Evolutionary conservation across 257 asterid genomes (phyloP).

Genomic region (Datura wrightii): DNA sequence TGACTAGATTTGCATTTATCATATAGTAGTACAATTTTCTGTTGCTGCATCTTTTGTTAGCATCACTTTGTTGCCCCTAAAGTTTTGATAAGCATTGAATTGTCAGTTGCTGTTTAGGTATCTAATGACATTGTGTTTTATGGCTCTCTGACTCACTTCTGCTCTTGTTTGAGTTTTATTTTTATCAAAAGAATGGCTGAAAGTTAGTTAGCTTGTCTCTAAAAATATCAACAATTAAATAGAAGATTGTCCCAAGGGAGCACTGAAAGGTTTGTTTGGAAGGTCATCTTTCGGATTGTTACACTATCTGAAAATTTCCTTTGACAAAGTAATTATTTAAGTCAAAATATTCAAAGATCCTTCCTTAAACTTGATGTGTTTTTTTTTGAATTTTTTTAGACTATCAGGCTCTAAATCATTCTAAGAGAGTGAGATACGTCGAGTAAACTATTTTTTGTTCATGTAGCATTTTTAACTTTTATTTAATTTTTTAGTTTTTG

Average conservation of each 20-base stretch:
- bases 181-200: neutral
- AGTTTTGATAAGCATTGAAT: conserved; percentile 35
- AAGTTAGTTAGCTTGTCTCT: neutral
- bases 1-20: conserved; percentile 38
- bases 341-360: too few species aligned
- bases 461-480: too few species aligned
- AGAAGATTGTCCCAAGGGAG: neutral
- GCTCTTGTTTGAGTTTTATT: neutral
- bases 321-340: too few species aligned
- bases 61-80: conserved; percentile 27
- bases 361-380: too few species aligned
- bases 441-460: too few species aligned
- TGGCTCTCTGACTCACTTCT: neutral
- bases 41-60: conserved; percentile 33
- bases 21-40: neutral
- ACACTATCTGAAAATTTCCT: too few species aligned
- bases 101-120: conserved; percentile 19
- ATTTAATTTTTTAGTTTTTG: too few species aligned
- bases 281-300: too few species aligned
- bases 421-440: too few species aligned
- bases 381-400: too few species aligned
- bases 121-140: neutral
- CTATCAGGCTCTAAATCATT: too few species aligned
- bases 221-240: neutral
- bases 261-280: too few species aligned